phyloP scores from a whole-genome alignment of 176 grass and related monocot genomes.

The Otatea glauca region DNA sequence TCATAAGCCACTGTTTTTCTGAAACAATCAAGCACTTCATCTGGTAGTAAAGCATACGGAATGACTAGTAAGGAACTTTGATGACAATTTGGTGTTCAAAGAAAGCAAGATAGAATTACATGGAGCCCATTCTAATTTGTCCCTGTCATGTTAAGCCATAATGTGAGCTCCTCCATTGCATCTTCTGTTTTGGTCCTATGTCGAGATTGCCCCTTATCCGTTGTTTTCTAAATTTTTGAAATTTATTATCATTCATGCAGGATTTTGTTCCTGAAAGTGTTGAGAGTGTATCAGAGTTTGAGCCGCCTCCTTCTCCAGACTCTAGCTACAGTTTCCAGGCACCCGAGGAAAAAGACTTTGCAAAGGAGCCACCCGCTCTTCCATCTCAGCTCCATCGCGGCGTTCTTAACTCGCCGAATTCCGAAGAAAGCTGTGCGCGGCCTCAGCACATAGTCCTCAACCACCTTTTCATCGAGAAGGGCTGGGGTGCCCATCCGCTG shows the following conservation, averaged over 20 bases:
- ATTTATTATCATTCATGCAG: constrained; percentile 50
- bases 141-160: constrained; percentile 4
- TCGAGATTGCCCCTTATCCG: background rate
- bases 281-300: constrained; percentile 84
- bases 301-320: constrained; percentile 72
- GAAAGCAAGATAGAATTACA: background rate
- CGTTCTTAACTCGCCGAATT: constrained; percentile 73
- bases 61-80: constrained; percentile 7
- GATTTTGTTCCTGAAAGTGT: constrained; percentile 92
- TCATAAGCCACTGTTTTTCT: background rate
- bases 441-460: constrained; percentile 93
- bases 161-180: background rate
- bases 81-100: background rate
- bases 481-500: constrained; percentile 70
- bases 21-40: background rate
- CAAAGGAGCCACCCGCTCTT: constrained; percentile 86
- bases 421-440: constrained; percentile 61
- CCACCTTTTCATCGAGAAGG: constrained; percentile 96
- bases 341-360: constrained; percentile 83
- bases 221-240: background rate
- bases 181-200: background rate
- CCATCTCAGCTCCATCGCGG: constrained; percentile 79
- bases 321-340: constrained; percentile 74
- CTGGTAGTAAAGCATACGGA: background rate
- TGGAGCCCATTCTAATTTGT: background rate